Evolutionary conservation across 2,329 filamentous ascomycete genomes (phyloP), one percentile per base, ranked within the genome.

Genomic region (Penicillium sp.): DNA sequence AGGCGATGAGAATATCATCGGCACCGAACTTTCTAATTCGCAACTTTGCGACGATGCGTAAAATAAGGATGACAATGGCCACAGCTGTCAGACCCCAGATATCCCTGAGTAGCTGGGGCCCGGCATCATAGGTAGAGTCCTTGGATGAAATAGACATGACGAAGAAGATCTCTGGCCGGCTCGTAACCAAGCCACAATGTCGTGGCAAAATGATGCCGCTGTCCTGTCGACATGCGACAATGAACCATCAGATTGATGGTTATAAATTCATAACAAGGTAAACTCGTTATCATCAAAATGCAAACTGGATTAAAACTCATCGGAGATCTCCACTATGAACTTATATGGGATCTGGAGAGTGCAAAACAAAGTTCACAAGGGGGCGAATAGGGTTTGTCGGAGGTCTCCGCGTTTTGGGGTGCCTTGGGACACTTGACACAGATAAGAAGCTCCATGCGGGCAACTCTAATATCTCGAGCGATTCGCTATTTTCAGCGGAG

Each of bases 1-100:
- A 65, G n/a, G 53, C 52, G 65, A 69, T 70, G 2, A 71, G 60
- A 25, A 64, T n/a, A 60, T 71, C 69, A 62, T 71, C 69, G 42
- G 48, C 55, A 1, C 61, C 67, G 25, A 69, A 61, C 42, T 70
- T 70, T 19, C 58, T n/a, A 6, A 71, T 63, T 38, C 63, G 63
- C 28, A 60, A 57, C 57, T 70, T 71, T 7, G 69, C 66, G 49
- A 54, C 11, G 13, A 70, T 53, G 43, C 69, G 65, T 48, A 71
- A 59, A 8, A 55, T 19, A 10, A 70, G 35, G 2, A 61, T 54
- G 13, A 68, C 0, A 38, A 68, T 64, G 1, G 66, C 65, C 25
- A 70, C 52, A 8, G 42, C 64, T 13, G 66, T 62, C 13, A 70
- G 59, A 8, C 56, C 62, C 69, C 68, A 71, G 1, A 70, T 46